Evolutionary conservation across 441 rosid genomes (phyloP).

Genomic region (Eutrema salsugineum): DNA sequence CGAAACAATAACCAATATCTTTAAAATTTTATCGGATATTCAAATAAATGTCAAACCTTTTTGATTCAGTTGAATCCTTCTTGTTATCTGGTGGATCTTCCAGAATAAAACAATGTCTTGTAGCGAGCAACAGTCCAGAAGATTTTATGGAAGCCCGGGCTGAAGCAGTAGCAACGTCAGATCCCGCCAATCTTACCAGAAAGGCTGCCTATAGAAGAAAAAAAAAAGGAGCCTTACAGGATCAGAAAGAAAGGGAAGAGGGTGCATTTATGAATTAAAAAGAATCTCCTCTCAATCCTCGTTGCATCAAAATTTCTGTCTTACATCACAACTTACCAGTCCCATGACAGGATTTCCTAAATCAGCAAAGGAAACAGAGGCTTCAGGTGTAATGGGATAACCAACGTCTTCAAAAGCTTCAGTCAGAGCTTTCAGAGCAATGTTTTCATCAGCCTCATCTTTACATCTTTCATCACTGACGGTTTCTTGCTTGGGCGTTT

Average conservation of each 20-base stretch:
- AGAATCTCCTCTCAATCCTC: background rate
- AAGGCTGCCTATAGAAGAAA: conserved; percentile 69
- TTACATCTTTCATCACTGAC: conserved; percentile 36
- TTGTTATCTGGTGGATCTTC: conserved; percentile 79
- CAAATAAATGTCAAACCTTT: conserved; percentile 43
- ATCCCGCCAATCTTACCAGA: conserved; percentile 61
- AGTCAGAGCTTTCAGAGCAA: conserved; percentile 68
- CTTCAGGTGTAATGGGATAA: conserved; percentile 56
- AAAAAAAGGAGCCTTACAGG: conserved; percentile 9
- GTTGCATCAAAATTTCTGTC: background rate
- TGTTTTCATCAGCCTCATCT: conserved; percentile 44
- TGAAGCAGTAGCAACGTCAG: conserved; percentile 72
- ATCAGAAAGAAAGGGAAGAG: conserved; percentile 11
- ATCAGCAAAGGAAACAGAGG: conserved; percentile 75
- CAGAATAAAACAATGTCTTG: conserved; percentile 85
- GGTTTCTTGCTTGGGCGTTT: conserved; percentile 40
- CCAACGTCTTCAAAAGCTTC: conserved; percentile 95
- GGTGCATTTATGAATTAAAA: background rate
- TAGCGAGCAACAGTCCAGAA: conserved; percentile 67
- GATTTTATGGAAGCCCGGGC: conserved; percentile 69
- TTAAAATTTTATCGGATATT: background rate
- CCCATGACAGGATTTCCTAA: conserved; percentile 98
- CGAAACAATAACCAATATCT: conserved; percentile 9
- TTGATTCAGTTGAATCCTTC: conserved; percentile 46
- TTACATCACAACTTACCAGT: conserved; percentile 57